These are phyloP conservation scores for Termitomyces sp. DNA, from an alignment of 768 basidiomycete genomes.

Conservation along the genomic window DNA sequence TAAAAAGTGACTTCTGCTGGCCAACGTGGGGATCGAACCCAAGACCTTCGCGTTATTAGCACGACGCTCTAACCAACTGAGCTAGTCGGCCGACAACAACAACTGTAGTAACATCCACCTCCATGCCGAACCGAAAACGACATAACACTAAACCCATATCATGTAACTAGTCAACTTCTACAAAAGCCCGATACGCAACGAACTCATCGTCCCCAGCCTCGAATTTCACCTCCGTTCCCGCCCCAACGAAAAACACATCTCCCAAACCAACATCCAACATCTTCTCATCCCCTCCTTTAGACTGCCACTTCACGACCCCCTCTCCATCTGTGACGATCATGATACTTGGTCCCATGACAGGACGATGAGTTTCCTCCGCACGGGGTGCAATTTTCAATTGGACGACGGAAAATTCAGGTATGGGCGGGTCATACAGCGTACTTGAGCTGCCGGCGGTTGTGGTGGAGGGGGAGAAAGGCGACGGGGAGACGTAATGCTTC, in stretches of 20 bases:
- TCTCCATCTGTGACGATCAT: slow-evolving; percentile 68
- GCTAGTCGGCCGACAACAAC: slow-evolving; percentile 66
- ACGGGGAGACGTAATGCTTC: slow-evolving; percentile 67
- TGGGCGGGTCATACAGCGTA: slow-evolving; percentile 83
- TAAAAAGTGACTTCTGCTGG: too few relatives aligned
- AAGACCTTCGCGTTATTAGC: slow-evolving; percentile 85
- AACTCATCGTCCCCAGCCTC: slow-evolving; percentile 30
- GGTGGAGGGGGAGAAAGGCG: slow-evolving; percentile 34
- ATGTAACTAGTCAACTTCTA: slow-evolving; percentile 29
- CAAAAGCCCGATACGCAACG: slow-evolving; percentile 67
- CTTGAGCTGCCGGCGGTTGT: slow-evolving; percentile 20
- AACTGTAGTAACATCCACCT: too few relatives aligned
- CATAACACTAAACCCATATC: too few relatives aligned
- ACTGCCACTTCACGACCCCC: slow-evolving; percentile 51
- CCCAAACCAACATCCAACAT: slow-evolving; percentile 49
- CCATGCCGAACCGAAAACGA: too few relatives aligned
- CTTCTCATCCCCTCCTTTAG: slow-evolving; percentile 7
- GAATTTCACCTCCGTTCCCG: slow-evolving; percentile 55
- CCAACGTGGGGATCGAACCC: slow-evolving; percentile 80
- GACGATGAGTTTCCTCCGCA: slow-evolving; percentile 48
- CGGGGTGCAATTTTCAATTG: slow-evolving; percentile 44
- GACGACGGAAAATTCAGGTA: slow-evolving; percentile 90
- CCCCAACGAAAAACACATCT: slow-evolving; percentile 80
- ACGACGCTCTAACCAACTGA: slow-evolving; percentile 95
- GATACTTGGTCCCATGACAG: slow-evolving; percentile 81